Percentiles rank a stretch among this genome's conserved stretches.
Conservation (phyloP, 2,329 filamentous ascomycete genomes). For the Xylariaceae sp. region DNA sequence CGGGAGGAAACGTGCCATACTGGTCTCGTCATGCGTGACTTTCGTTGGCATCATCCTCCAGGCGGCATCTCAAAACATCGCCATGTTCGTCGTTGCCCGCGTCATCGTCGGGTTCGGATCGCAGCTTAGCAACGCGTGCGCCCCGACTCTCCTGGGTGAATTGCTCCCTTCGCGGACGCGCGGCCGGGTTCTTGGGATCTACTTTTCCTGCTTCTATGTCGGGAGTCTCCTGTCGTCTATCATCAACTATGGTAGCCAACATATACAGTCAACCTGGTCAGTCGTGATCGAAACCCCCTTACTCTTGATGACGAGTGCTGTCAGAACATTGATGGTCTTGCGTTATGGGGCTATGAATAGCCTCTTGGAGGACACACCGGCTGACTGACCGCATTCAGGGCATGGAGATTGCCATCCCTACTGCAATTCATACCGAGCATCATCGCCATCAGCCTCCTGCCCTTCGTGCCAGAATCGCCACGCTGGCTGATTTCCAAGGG, state of each 20-base stretch:
- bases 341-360: no score
- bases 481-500: slow-evolving; percentile 46
- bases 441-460: slow-evolving; percentile 14
- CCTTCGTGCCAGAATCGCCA: slow-evolving; percentile 46
- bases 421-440: slow-evolving; percentile 32
- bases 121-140: neutral
- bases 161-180: neutral
- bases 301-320: neutral
- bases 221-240: neutral
- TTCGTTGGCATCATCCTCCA: slow-evolving; percentile 18
- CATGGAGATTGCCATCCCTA: slow-evolving; percentile 36
- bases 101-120: slow-evolving; percentile 17
- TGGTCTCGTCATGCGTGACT: slow-evolving; percentile 12
- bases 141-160: neutral
- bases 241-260: neutral
- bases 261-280: neutral
- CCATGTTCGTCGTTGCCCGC: slow-evolving; percentile 23
- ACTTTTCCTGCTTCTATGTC: slow-evolving; percentile 1
- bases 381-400: slow-evolving; percentile 35
- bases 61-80: slow-evolving; percentile 19
- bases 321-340: no score
- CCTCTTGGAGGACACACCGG: no score
- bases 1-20: slow-evolving; percentile 21
- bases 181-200: neutral
- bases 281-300: neutral